phyloP scores from a whole-genome alignment of 176 grass and related monocot species.

The Cocos nucifera region DNA sequence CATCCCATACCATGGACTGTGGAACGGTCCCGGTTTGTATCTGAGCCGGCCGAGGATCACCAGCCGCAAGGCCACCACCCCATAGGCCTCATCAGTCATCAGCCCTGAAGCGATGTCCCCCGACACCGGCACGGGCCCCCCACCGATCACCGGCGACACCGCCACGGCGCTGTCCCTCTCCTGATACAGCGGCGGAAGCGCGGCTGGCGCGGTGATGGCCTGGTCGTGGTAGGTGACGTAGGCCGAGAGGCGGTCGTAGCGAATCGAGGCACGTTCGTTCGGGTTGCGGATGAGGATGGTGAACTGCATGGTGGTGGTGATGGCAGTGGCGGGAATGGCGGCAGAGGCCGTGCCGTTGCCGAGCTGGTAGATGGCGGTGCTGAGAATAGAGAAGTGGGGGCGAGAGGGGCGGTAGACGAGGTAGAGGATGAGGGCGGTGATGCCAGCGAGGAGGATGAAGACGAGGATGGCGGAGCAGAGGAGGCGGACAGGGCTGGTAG shows the following conservation, averaged over 20 bases:
- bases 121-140: slow-evolving; percentile 38
- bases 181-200: slow-evolving; percentile 53
- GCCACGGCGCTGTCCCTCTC: slow-evolving; percentile 29
- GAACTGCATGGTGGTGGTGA: slow-evolving; percentile 57
- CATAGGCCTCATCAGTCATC: slow-evolving; percentile 38
- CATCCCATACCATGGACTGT: slow-evolving; percentile 38
- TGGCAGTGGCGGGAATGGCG: neutral
- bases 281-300: slow-evolving; percentile 64
- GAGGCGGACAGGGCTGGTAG: slow-evolving; percentile 29
- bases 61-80: slow-evolving; percentile 47
- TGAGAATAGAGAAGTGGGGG: slow-evolving; percentile 9
- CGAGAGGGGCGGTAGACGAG: slow-evolving; percentile 35
- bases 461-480: slow-evolving; percentile 69
- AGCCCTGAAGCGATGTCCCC: slow-evolving; percentile 36
- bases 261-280: slow-evolving; percentile 32
- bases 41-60: slow-evolving; percentile 62
- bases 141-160: slow-evolving; percentile 27
- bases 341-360: neutral
- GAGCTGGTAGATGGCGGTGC: neutral
- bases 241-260: slow-evolving; percentile 54
- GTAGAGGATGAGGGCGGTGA: slow-evolving; percentile 56
- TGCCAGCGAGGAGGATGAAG: slow-evolving; percentile 28
- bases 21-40: slow-evolving; percentile 56
- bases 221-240: slow-evolving; percentile 61
- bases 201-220: slow-evolving; percentile 38